Conservation (phyloP, 129 eudicot genomes). For the Apium graveolens region DNA sequence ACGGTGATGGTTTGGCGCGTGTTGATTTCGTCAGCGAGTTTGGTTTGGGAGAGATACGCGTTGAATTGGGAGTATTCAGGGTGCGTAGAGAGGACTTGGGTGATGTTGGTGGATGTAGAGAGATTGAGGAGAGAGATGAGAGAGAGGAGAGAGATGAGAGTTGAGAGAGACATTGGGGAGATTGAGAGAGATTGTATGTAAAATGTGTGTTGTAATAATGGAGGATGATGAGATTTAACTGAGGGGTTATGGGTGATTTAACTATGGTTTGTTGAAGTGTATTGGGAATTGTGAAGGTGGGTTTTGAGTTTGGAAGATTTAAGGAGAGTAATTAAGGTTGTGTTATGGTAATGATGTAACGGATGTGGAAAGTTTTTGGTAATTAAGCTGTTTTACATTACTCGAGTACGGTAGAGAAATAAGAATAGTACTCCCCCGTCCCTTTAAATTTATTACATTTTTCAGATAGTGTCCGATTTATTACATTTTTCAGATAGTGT, state of each 20-base stretch:
- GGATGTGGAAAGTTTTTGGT: background rate
- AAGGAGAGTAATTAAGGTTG: conserved; percentile 3
- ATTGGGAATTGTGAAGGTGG: background rate
- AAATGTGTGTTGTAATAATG: background rate
- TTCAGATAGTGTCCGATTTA: no score
- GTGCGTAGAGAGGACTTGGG: conserved; percentile 34
- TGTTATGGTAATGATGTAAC: background rate
- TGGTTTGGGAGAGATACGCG: conserved; percentile 45
- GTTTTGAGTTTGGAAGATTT: background rate
- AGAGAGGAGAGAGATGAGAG: background rate
- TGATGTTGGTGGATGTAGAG: conserved; percentile 47
- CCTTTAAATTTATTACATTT: no score
- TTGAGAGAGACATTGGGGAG: background rate
- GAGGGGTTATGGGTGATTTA: background rate
- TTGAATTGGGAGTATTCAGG: conserved; percentile 59
- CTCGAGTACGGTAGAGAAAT: no score
- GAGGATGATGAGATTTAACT: background rate
- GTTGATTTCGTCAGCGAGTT: conserved; percentile 68
- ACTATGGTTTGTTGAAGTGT: background rate
- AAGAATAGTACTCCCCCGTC: no score
- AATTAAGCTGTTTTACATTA: background rate
- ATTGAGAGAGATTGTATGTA: background rate
- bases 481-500: no score
- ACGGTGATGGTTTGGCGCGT: conserved; percentile 54
- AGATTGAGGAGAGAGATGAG: conserved; percentile 12